Conservation (phyloP, 371 early-diverging fungal genomes). For the Apophysomyces sp. region DNA sequence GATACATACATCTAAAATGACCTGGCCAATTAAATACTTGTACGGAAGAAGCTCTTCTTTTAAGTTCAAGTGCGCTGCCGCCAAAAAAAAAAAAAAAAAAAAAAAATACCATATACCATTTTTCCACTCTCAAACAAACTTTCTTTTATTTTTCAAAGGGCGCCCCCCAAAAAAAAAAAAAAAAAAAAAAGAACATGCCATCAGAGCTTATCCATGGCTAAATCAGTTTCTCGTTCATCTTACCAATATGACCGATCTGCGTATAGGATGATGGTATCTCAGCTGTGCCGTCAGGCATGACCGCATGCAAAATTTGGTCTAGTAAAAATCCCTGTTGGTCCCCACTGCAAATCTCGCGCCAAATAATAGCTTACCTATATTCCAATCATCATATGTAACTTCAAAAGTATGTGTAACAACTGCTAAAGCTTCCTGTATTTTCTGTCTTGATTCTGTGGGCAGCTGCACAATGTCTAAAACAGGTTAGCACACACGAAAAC, state of each 20-base stretch:
- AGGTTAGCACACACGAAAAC: not conserved
- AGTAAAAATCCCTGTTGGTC: not conserved
- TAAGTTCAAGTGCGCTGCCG: conserved; percentile 89
- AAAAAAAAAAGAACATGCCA: too few species aligned
- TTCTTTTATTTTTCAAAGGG: too few species aligned
- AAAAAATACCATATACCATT: too few species aligned
- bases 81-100: not conserved
- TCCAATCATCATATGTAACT: conserved; percentile 78
- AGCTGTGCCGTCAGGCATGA: conserved; percentile 77
- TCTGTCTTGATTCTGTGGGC: conserved; percentile 40
- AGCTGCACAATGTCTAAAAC: conserved; percentile 30
- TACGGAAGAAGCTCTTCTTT: conserved; percentile 84
- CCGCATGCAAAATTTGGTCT: conserved; percentile 85
- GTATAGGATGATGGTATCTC: conserved; percentile 89
- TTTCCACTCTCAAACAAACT: too few species aligned
- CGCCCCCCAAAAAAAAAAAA: too few species aligned
- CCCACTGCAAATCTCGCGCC: not conserved
- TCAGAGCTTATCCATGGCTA: too few species aligned
- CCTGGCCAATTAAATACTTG: conserved; percentile 86
- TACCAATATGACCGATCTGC: conserved; percentile 92
- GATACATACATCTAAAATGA: conserved; percentile 80
- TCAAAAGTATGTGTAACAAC: conserved; percentile 55
- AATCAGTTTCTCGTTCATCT: too few species aligned
- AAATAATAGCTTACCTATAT: conserved; percentile 51
- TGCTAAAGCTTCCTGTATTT: conserved; percentile 50